phyloP scores from a whole-genome alignment of 192 early-diverging fungal genomes.

The Gryganskiella cystojenkinii region DNA sequence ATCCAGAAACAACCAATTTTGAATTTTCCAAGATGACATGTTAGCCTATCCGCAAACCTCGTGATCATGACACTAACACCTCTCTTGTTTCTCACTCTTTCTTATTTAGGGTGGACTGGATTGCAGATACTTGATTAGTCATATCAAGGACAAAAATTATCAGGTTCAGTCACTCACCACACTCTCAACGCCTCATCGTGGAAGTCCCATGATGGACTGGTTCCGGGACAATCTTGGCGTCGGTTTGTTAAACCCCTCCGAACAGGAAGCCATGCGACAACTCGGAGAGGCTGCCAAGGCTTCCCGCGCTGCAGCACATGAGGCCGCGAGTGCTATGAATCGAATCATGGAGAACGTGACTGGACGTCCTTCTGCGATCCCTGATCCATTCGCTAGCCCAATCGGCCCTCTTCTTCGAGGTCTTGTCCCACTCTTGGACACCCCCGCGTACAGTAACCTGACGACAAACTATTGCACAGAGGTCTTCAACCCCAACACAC shows the following conservation, averaged over 20 bases:
- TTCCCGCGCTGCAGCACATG: slow-evolving; percentile 30
- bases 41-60: not conserved
- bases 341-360: slow-evolving; percentile 1
- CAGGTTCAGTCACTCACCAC: slow-evolving; percentile 86
- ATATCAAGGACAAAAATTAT: slow-evolving; percentile 78
- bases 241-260: slow-evolving; percentile 63
- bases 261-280: slow-evolving; percentile 40
- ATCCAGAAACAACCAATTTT: not conserved
- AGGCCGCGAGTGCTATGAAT: slow-evolving; percentile 3
- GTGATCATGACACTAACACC: not conserved
- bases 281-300: slow-evolving; percentile 43
- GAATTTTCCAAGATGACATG: not conserved
- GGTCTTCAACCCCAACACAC: slow-evolving; percentile 91
- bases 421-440: slow-evolving; percentile 82
- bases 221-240: slow-evolving; percentile 88
- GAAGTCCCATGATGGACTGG: slow-evolving; percentile 95
- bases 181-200: slow-evolving; percentile 94
- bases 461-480: slow-evolving; percentile 87
- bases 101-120: slow-evolving; percentile 86
- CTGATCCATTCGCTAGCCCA: slow-evolving; percentile 6
- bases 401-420: slow-evolving; percentile 56
- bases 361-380: slow-evolving; percentile 6
- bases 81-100: not conserved
- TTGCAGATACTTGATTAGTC: slow-evolving; percentile 90
- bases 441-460: slow-evolving; percentile 91